Evolutionary conservation across 2,329 filamentous ascomycete species (phyloP).

Genomic region (Diaporthe vexans): DNA sequence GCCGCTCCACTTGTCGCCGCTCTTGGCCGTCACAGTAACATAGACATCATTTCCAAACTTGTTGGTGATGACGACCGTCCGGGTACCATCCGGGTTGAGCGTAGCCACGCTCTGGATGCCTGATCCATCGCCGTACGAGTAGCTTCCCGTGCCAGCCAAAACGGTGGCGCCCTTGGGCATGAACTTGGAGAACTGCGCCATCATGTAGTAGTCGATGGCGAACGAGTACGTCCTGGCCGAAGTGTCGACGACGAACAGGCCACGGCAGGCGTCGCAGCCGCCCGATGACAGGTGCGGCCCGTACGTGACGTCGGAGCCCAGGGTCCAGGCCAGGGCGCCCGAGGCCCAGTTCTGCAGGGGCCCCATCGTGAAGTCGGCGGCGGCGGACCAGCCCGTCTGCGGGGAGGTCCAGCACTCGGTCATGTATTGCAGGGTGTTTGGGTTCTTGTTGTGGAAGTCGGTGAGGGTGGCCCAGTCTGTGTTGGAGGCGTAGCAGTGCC

Average conservation of each 20-base stretch:
- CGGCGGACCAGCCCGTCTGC: constrained; percentile 53
- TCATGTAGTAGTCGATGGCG: constrained; percentile 66
- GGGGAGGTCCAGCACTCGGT: constrained; percentile 61
- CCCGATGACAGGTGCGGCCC: constrained; percentile 58
- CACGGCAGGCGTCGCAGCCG: constrained; percentile 59
- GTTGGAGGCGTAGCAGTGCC: constrained; percentile 58
- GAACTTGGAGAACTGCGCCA: constrained; percentile 65
- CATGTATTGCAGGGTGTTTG: constrained; percentile 60
- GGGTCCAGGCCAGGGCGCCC: constrained; percentile 60
- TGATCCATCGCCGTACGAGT: constrained; percentile 55
- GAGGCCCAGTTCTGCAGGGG: constrained; percentile 64
- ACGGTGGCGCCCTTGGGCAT: constrained; percentile 61
- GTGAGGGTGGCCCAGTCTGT: constrained; percentile 55
- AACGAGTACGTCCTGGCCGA: constrained; percentile 58
- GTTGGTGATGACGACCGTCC: constrained; percentile 63
- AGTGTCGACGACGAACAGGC: constrained; percentile 70
- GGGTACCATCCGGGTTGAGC: constrained; percentile 60
- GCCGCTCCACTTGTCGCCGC: constrained; percentile 56
- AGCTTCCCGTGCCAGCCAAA: constrained; percentile 59
- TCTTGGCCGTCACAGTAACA: constrained; percentile 52
- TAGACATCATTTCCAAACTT: constrained; percentile 61
- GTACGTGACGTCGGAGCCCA: constrained; percentile 58
- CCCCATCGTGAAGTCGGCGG: constrained; percentile 60
- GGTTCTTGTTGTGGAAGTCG: constrained; percentile 57
- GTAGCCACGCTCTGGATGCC: constrained; percentile 62